A percentile compares a stretch with the other conserved stretches of the same genome.
Evolutionary conservation across 2,329 filamentous ascomycete genomes (phyloP).

Genomic region (Grosmannia huntii): DNA sequence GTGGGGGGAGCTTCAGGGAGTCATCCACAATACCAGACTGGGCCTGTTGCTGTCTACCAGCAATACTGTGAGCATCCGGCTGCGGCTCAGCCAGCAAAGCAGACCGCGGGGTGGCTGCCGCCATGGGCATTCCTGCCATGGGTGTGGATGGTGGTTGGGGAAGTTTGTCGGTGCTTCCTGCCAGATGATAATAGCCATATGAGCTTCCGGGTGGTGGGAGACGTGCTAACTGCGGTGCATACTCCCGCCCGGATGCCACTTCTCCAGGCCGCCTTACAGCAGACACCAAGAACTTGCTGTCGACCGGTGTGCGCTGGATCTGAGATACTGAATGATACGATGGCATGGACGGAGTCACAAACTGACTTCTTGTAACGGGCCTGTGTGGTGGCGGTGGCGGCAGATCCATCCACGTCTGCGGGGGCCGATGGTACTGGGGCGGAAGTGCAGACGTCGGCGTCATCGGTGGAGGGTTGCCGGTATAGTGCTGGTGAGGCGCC

Average conservation of each 20-base stretch:
- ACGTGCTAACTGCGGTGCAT: neutral
- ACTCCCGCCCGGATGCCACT: neutral
- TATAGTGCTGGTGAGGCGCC: neutral
- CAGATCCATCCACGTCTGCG: neutral
- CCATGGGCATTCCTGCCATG: constrained; percentile 9
- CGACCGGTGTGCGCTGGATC: neutral
- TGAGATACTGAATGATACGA: neutral
- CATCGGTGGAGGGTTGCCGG: neutral
- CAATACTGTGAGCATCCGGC: no score
- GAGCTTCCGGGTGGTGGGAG: constrained; percentile 6
- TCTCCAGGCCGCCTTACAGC: neutral
- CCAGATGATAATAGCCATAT: constrained; percentile 1
- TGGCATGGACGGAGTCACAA: neutral
- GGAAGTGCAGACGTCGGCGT: neutral
- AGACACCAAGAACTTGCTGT: neutral
- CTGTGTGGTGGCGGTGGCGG: neutral
- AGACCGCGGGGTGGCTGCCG: constrained; percentile 15
- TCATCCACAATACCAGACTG: constrained; percentile 23
- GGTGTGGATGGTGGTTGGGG: constrained; percentile 1
- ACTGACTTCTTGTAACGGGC: neutral
- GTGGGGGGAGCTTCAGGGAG: constrained; percentile 38
- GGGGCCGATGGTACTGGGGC: neutral
- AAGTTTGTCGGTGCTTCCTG: neutral
- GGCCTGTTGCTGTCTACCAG: neutral
- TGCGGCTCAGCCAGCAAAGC: neutral